Evolutionary conservation across 805 yeast species (phyloP), one percentile per base, ranked within the genome.

Genomic region (Brettanomyces anomalus): DNA sequence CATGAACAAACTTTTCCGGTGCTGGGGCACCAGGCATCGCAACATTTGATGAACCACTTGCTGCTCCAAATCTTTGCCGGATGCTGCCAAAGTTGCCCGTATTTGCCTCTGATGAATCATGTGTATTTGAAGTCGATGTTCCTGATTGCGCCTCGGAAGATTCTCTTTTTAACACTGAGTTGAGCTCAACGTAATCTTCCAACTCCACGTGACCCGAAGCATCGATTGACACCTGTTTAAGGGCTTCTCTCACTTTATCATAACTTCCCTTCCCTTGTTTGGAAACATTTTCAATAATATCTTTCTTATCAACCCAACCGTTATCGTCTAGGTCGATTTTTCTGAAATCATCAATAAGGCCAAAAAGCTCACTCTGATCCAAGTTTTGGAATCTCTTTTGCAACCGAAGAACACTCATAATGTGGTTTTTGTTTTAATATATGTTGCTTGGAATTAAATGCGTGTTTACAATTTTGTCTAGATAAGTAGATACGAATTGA

Each of bases 151-250:
- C 44, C 13, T 52, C 42, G 14, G 46, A 49, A 10, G 57, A 50
- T 31, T 38, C 46, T 48, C 77, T 90, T 57, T 81, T 82, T 49
- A 89, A 71, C 59, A 86, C 87, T 28, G 95, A 85, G 43, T 84
- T 74, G 53, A 93, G 68, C 52, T 81, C 79, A 30, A 90, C 97
- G 57, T 78, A 93, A 60, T 93, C 98, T 46, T 93, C 98, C 58
- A 93, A 68, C 62, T 93, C 98, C 42, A 93, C 97, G 58, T 85
- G 90, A 20, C 98, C 98, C 4, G 95, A 83, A 14, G 97, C 95
- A 65, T 93, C 98, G 30, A 93, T 95, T 51, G 82, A 81, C 39
- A 88, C 97, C 42, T 75, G 76, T 60, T 93, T 93, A 59, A 93
- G 73, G 2, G 97, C 85, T 62, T 88, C 95, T 68, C 98, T 81